Evolutionary conservation across 345 rosid genomes (phyloP), one percentile per base, ranked within the genome.

Genomic region (Salix koriyanagi): DNA sequence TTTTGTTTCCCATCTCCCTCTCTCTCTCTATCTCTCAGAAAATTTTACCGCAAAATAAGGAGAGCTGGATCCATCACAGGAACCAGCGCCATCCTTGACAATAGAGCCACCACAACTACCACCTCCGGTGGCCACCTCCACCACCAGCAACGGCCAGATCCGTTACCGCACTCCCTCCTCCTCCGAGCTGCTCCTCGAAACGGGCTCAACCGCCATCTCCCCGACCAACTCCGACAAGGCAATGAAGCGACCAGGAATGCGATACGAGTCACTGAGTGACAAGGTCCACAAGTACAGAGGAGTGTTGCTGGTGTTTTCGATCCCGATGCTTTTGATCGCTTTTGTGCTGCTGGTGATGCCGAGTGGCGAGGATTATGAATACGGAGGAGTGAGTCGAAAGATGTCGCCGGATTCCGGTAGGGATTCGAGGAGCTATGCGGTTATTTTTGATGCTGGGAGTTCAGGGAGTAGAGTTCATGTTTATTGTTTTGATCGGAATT

Each of bases 381-480:
- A 50, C 87, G 66, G 84, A 83, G 73, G 85, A 80, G 60, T 54
- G 62, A 81, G 72, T 78, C 83, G 96, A n/a, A 90, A 85, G 84
- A 74, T 88, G 64, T 84, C 89, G 18, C 86, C 90, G 0, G 80
- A 72, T 65, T 76, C 79, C 16, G 28, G 3, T 25, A 84, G 79
- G 70, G 76, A 74, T 66, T 76, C 85, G 1, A 89, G 74, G 88
- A 89, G 77, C 46, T 96, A 83, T 42, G 97, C 98, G 0, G 97
- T 96, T 36, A 80, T 96, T 60, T 96, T 96, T 58, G 97, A 96
- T 36, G 99, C 99, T 6, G 98, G 99, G 1, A 96, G 98, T 78
- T 93, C 99, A 18, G 98, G 98, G 28, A 96, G 99, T 77, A 87
- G 99, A 39, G 99, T 96, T 15, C 99, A 96, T 71, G 99, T 96